Percentiles rank a stretch among this genome's conserved stretches.
Evolutionary conservation across 805 yeast genomes (phyloP).

Genomic region (Isabelozyma heimii): DNA sequence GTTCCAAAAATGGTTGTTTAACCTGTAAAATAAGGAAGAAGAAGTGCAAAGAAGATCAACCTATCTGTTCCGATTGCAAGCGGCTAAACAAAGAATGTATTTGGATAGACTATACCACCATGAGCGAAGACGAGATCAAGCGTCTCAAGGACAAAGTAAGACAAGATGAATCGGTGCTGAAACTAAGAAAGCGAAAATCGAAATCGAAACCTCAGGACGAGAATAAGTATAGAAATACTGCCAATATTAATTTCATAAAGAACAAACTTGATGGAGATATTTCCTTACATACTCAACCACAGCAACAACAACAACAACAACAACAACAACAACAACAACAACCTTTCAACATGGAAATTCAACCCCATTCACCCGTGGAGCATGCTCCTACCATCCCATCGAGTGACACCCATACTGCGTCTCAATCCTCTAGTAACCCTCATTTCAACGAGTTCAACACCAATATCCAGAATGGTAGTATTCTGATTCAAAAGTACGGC

Average conservation of each 20-base stretch:
- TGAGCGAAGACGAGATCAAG: constrained; percentile 40
- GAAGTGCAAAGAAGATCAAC: constrained; percentile 51
- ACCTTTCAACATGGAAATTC: too few species aligned
- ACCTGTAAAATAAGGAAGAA: constrained; percentile 68
- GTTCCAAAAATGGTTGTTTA: constrained; percentile 61
- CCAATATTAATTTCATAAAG: background rate
- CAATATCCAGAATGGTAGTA: constrained; percentile 1
- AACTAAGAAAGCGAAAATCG: constrained; percentile 38
- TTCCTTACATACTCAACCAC: background rate
- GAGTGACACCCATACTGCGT: background rate
- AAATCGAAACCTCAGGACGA: constrained; percentile 2
- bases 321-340: background rate
- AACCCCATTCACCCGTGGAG: too few species aligned
- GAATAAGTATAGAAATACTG: background rate
- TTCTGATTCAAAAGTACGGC: constrained; percentile 7
- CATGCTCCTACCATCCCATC: too few species aligned
- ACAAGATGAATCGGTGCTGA: constrained; percentile 37
- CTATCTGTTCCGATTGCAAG: constrained; percentile 49
- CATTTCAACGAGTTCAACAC: background rate
- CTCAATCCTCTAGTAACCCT: background rate
- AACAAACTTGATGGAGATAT: background rate
- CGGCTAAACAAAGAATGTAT: constrained; percentile 47
- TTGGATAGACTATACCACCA: constrained; percentile 41
- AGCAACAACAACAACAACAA: background rate
- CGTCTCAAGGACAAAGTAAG: constrained; percentile 34